Percentiles rank a stretch among this genome's conserved stretches.
Evolutionary conservation across 805 yeast genomes (phyloP).

Genomic region (Yamadazyma akitaensis): DNA sequence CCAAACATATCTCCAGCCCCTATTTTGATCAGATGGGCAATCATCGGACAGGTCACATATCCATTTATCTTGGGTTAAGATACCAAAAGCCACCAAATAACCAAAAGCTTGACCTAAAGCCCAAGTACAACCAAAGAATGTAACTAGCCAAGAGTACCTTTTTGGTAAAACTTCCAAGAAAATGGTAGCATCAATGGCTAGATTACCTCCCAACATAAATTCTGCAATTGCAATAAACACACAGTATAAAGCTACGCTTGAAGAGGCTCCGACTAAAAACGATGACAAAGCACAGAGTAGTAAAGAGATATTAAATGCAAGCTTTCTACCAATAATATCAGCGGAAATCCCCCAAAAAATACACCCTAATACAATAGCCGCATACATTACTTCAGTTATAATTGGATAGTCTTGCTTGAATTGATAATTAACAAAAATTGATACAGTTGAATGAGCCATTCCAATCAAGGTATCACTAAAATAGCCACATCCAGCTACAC

Average conservation of each 20-base stretch:
- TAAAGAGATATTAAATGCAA: slow-evolving; percentile 42
- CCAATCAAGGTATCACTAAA: slow-evolving; percentile 52
- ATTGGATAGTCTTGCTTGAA: slow-evolving; percentile 43
- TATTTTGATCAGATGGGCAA: slow-evolving; percentile 46
- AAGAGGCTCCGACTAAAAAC: slow-evolving; percentile 25
- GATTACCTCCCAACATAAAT: slow-evolving; percentile 27
- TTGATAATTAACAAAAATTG: slow-evolving; percentile 46
- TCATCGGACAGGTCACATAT: slow-evolving; percentile 31
- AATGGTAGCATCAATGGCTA: slow-evolving; percentile 27
- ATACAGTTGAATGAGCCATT: slow-evolving; percentile 45
- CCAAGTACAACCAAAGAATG: slow-evolving; percentile 52
- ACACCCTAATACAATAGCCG: slow-evolving; percentile 50
- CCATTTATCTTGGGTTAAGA: slow-evolving; percentile 40
- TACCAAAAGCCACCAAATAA: slow-evolving; percentile 51
- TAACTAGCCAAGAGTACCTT: slow-evolving; percentile 23
- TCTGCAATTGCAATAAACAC: slow-evolving; percentile 21
- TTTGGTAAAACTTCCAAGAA: slow-evolving; percentile 27
- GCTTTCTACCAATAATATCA: slow-evolving; percentile 52
- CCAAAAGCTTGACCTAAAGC: slow-evolving; percentile 58
- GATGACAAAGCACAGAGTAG: slow-evolving; percentile 21
- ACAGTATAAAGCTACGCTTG: slow-evolving; percentile 23
- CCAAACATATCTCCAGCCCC: slow-evolving; percentile 60
- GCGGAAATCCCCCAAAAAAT: slow-evolving; percentile 54
- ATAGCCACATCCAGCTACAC: slow-evolving; percentile 55
- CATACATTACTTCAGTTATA: slow-evolving; percentile 36